Evolutionary conservation across 208 protist genomes (phyloP), one percentile per base, ranked within the genome.

Genomic region (Leishmania mexicana): DNA sequence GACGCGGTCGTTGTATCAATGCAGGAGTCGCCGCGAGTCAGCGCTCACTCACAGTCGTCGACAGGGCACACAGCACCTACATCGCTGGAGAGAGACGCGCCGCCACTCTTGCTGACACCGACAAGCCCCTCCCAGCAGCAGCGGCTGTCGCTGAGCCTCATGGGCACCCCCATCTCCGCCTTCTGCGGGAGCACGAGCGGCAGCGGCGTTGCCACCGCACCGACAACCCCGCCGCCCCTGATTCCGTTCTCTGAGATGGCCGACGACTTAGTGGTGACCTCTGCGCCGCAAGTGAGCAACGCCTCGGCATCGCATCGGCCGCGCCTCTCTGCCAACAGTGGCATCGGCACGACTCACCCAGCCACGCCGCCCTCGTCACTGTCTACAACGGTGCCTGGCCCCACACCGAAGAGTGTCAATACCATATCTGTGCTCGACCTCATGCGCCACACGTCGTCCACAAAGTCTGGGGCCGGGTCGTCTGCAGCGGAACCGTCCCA

Each of bases 341-440:
- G 72, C 35, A 42, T 7, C 28, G 17, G 47, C 51, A n/a, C 51
- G 13, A 51, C 19, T 42, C 62, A 80, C 1, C 21, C 40, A 17
- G n/a, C 42, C 6, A 3, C 11, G 28, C n/a, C 15, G 28, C 35
- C 54, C 24, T 53, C 35, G 19, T 45, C 77, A 19, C 49, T 24
- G 28, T 74, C 72, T 35, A 38, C 28, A 42, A 31, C 57, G 13
- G 57, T 60, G 13, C 70, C 76, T n/a, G 49, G 13, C 8, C 15
- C 17, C 15, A 28, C 51, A 76, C 21, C 72, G 2, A 76, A 7
- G 13, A 47, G n/a, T 67, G n/a, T 5, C 72, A 58, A 42, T 17
- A 8, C 57, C 62, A 74, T 64, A 35, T 87, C 84, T 49, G 84
- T 87, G 62, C 47, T 87, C 31, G 84, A 87, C 7, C 70, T 87